Conservation (phyloP, 352 stramenopile species). For the Phytophthora citrophthora region DNA sequence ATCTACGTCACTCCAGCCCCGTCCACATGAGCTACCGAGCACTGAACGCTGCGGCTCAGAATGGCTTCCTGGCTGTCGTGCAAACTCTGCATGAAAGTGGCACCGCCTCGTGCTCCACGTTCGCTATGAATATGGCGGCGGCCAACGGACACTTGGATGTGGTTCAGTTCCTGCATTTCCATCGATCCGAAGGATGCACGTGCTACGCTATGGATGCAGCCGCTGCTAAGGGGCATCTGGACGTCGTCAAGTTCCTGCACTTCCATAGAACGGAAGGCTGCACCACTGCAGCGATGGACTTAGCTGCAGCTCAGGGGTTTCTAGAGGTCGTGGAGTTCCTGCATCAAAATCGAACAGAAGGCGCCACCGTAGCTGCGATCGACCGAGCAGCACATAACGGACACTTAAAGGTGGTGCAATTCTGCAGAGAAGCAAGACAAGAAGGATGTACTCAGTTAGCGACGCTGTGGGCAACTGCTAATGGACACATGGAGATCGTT, state of each 20-base stretch:
- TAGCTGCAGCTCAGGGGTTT: constrained; percentile 38
- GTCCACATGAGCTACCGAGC: constrained; percentile 19
- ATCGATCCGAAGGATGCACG: constrained; percentile 44
- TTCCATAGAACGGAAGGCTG: constrained; percentile 34
- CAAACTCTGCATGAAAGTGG: constrained; percentile 17
- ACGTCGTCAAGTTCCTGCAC: constrained; percentile 50
- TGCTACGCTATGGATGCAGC: constrained; percentile 50
- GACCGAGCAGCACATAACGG: constrained; percentile 50
- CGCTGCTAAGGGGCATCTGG: constrained; percentile 38
- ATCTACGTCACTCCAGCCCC: constrained; percentile 5
- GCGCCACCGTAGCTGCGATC: constrained; percentile 45
- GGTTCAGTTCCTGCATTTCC: constrained; percentile 41
- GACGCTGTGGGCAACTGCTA: constrained; percentile 40
- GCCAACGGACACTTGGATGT: constrained; percentile 34
- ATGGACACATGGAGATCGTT: constrained; percentile 32
- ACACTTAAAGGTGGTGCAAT: constrained; percentile 35
- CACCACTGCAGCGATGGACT: constrained; percentile 44
- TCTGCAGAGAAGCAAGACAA: constrained; percentile 30
- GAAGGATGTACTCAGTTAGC: constrained; percentile 39
- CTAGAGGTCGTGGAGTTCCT: constrained; percentile 46
- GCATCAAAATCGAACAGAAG: constrained; percentile 33
- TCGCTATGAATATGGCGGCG: constrained; percentile 45
- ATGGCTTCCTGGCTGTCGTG: constrained; percentile 29
- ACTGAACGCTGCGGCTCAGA: constrained; percentile 30
- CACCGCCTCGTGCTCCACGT: constrained; percentile 20